Base-by-base conservation (phyloP, 2,329 filamentous ascomycete species). In the Sporothrix inflata region DNA sequence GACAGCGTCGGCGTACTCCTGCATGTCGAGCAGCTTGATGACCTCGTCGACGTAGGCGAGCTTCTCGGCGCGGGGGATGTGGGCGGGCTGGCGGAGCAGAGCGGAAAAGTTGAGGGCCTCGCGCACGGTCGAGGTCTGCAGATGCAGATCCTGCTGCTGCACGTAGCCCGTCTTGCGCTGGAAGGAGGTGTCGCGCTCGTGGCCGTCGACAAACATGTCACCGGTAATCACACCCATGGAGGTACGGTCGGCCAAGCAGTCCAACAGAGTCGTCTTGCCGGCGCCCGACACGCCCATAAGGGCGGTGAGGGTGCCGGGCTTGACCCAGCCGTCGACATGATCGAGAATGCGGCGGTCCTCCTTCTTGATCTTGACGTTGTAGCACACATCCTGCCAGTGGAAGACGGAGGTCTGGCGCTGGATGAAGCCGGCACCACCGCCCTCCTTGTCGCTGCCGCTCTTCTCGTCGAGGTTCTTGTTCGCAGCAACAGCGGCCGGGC, bases 81-180 rank as follows among this genome's bases (percentile, higher is more conserved):
- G 85, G 67, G 89, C 90, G 0, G 94, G 94, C 78, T 98, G 94
- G 74, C 94, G 91, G 51, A 98, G 90, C 8, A 97, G 80, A 30
- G 94, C 94, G 77, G 91, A 94, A 82, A 98, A 98, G 78, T 89
- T 89, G 47, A 98, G 86, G 12, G 94, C 94, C 81, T 98, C 94
- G 74, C 94, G 90, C 55, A 97, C 94, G 0, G 94, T 97, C 0
- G 90, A 90, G 0, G 94, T 97, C 69, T 90, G 86, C 63, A 97
- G 85, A 79, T 97, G 94, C n/a, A 97, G 86, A 87, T 98, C 94
- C 80, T 97, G 94, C 80, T 97, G 94, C 79, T 97, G 93, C 53
- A 94, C 94, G 77, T 97, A 97, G 67, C 94, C 94, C 0, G 93
- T 97, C 83, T 95, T 95, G 75, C 94, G 91, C 81, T 97, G 94